Conservation (phyloP, 192 early-diverging fungal species). For the Blastocladiella britannica region DNA sequence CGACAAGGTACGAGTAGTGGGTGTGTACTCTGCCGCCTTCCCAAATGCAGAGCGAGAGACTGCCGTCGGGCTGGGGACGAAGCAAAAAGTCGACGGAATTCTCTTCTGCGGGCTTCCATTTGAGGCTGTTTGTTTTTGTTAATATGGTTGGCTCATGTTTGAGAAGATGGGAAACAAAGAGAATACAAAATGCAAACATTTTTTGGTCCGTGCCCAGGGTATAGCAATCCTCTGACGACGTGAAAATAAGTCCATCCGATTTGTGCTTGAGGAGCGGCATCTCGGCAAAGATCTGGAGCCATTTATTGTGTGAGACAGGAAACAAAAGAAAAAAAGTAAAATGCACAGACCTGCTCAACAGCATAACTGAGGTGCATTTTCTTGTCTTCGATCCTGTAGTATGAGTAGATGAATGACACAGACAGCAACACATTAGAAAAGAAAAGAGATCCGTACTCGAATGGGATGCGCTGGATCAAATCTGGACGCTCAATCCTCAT, state of each 20-base stretch:
- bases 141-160: neutral
- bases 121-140: conserved; percentile 27
- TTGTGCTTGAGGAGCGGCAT: conserved; percentile 43
- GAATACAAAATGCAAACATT: conserved; percentile 24
- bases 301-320: neutral
- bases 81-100: conserved; percentile 60
- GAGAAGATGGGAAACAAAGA: neutral
- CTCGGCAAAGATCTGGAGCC: conserved; percentile 33
- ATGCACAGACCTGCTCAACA: conserved; percentile 9
- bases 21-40: conserved; percentile 14
- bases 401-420: no score
- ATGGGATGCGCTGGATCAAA: conserved; percentile 23
- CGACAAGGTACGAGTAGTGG: conserved; percentile 8
- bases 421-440: no score
- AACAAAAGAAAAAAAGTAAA: neutral
- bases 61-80: conserved; percentile 15
- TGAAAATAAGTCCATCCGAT: conserved; percentile 58
- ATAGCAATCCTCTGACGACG: conserved; percentile 38
- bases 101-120: conserved; percentile 68
- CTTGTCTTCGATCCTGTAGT: conserved; percentile 22
- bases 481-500: conserved; percentile 15
- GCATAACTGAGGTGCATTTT: conserved; percentile 43
- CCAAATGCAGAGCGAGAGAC: conserved; percentile 30
- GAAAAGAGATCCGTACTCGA: conserved; percentile 27
- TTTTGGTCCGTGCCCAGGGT: conserved; percentile 38